phyloP scores from a whole-genome alignment of 208 protist genomes.

The Porcisia deanei region DNA sequence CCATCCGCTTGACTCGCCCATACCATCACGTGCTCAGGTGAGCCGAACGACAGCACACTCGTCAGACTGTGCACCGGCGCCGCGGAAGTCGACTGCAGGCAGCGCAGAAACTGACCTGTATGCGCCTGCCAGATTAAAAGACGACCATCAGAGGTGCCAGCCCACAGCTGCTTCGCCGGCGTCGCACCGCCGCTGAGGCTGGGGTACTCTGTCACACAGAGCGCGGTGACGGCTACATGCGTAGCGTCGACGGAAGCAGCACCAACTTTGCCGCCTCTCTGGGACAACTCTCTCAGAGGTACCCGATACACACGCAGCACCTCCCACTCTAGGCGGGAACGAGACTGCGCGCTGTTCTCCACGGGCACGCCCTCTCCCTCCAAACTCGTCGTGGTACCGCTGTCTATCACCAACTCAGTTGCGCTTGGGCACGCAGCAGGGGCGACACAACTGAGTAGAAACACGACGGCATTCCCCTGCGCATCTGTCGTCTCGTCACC shows the following conservation, averaged over 20 bases:
- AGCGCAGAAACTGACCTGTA: conserved; percentile 31
- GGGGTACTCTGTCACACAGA: conserved; percentile 12
- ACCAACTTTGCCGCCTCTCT: background rate
- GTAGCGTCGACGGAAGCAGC: background rate
- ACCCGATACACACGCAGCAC: conserved; percentile 22
- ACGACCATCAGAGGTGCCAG: conserved; percentile 34
- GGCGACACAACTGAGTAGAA: background rate
- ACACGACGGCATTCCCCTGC: background rate
- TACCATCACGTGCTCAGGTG: conserved; percentile 12
- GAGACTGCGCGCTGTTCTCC: background rate
- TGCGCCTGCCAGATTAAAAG: conserved; percentile 43
- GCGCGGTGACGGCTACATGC: conserved; percentile 11
- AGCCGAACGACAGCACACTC: background rate
- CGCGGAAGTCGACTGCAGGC: conserved; percentile 24
- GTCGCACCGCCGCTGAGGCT: background rate
- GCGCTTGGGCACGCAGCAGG: background rate
- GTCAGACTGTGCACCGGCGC: conserved; percentile 27
- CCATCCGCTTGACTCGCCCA: conserved; percentile 54
- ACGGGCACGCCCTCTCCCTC: background rate
- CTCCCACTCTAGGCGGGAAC: conserved; percentile 11
- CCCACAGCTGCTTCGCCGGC: conserved; percentile 31
- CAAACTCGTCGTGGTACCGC: background rate
- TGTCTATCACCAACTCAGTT: background rate
- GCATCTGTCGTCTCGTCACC: background rate
- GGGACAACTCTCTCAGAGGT: background rate